Base-by-base conservation (phyloP, 1,139 yeast species). In the Yamadazyma sp. region DNA sequence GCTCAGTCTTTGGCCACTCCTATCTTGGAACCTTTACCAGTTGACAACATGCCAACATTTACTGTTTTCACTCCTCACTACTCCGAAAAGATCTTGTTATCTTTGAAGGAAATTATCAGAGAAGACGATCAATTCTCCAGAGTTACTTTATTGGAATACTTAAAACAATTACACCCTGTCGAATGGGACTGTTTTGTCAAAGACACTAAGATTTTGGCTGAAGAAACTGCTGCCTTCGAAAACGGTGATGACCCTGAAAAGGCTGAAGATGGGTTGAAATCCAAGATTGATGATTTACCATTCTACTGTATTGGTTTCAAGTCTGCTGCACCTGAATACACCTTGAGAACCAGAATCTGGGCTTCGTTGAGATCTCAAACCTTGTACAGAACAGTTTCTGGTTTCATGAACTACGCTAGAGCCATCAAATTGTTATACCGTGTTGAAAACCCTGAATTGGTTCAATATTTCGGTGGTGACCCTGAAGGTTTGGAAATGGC, bases 171-270 rank as follows among this genome's bases (percentile, higher is more conserved):
- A 58, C 98, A 92, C 64, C 98, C 98, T 37, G 95, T 92, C 51
- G 98, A 92, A 73, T 92, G 98, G 98, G 98, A 92, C 55, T 91
- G 98, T 69, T 92, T 92, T 57, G 98, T 92, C 50, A 92, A 92
- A 73, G 98, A 92, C 66, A 92, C 98, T 44, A 92, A 92, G 79
- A 91, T 92, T 62, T 78, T 92, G 61, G 97, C 98, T 46, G 99
- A 92, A 68, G 99, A 94, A 73, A 87, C 95, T 49, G 92, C 92
- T 57, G 91, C 91, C 29, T 85, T 77, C 54, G 89, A 84, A 61
- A 78, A 78, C 53, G 86, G 83, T 48, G 85, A 78, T 17, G 82
- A 77, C 39, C 75, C 76, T 40, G 95, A 87, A 56, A 63, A 68
- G 55, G 54, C 61, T 35, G 85, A 81, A 54, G 86, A 83, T 55